A percentile compares a stretch with the other conserved stretches of the same genome.
These are phyloP conservation scores for Skeletonema marinoi DNA, from an alignment of 108 stramenopile species.

Conservation along the genomic window DNA sequence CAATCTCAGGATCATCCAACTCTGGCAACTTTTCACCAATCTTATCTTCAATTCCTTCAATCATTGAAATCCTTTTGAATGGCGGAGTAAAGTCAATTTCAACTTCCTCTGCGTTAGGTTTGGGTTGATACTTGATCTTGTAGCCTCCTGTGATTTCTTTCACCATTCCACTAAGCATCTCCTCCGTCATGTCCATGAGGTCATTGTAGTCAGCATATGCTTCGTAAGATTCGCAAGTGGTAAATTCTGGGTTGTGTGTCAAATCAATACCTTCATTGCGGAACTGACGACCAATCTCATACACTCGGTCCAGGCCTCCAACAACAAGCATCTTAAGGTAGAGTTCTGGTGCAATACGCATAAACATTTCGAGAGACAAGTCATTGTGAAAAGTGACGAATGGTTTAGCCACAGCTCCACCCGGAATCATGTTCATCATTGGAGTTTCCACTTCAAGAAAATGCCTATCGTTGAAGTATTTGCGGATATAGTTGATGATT, in stretches of 20 bases:
- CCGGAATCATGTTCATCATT: slow-evolving; percentile 99
- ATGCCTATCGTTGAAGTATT: slow-evolving; percentile 92
- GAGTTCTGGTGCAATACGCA: slow-evolving; percentile 97
- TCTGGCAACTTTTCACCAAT: slow-evolving; percentile 86
- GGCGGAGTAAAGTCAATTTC: slow-evolving; percentile 98
- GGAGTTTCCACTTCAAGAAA: slow-evolving; percentile 99
- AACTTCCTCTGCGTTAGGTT: slow-evolving; percentile 85
- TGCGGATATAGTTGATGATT: slow-evolving; percentile 93
- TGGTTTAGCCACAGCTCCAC: slow-evolving; percentile 97
- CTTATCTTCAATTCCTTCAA: slow-evolving; percentile 93
- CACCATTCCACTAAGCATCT: slow-evolving; percentile 95
- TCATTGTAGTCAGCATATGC: slow-evolving; percentile 99
- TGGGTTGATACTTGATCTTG: slow-evolving; percentile 96
- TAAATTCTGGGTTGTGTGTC: slow-evolving; percentile 99
- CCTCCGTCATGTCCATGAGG: slow-evolving; percentile 98
- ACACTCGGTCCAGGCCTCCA: slow-evolving; percentile 98
- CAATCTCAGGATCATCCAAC: slow-evolving; percentile 86
- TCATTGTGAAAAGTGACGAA: slow-evolving; percentile 99
- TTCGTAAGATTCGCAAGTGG: slow-evolving; percentile 98
- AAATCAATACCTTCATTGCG: slow-evolving; percentile 99
- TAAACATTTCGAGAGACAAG: slow-evolving; percentile 92
- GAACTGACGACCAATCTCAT: slow-evolving; percentile 99
- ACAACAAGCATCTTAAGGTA: slow-evolving; percentile 98
- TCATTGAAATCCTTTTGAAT: slow-evolving; percentile 97
- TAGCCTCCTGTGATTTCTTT: slow-evolving; percentile 92